Evolutionary conservation across 768 basidiomycete genomes (phyloP), one percentile per base, ranked within the genome.

Genomic region (Filobasidium wieringae): DNA sequence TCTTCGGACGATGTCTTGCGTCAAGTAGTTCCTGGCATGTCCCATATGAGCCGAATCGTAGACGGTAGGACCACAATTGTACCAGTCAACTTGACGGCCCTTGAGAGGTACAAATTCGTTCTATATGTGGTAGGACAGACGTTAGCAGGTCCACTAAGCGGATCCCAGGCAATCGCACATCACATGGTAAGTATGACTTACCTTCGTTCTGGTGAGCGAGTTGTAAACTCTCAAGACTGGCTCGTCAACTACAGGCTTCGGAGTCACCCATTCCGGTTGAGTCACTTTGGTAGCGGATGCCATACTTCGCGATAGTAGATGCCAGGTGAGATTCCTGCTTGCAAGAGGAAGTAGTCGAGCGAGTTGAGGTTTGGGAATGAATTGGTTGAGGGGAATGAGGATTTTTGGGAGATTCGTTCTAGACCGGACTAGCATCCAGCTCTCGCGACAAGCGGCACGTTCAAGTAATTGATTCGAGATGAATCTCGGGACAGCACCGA

Each of bases 1-100:
- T 50, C 95, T 78, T 55, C 91, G 79, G 34, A 96, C 77, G 62
- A 93, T 81, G 73, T 96, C 92, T 73, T 93, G 89, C 1, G 90
- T 88, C 31, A 96, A 86, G 76, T 99, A 99, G 78, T 95, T 96
- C 68, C 93, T 83, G 7, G 95, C 95, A 77, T 99, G 95, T 6
- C 95, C 95, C 88, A 99, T 90, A 73, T 99, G 95, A 39, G 89
- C 86, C 12, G 90, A 83, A 78, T 99, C 95, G 72, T 99, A 99
- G 8, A 99, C 95, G 0, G 95, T 99, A 17, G 95, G 93, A 9
- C 95, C 93, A 68, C 95, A 99, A 72, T 95, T 96, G 72, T 99
- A 97, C 92, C 92, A 97, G 66, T 92, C 68, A 8, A 74, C 68
- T 32, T 65, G 65, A 40, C 63, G 64, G 11, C 70, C 73, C 59